Evolutionary conservation across 1,284 basidiomycete species (phyloP), one percentile per base, ranked within the genome.

Genomic region (Grifola frondosa): DNA sequence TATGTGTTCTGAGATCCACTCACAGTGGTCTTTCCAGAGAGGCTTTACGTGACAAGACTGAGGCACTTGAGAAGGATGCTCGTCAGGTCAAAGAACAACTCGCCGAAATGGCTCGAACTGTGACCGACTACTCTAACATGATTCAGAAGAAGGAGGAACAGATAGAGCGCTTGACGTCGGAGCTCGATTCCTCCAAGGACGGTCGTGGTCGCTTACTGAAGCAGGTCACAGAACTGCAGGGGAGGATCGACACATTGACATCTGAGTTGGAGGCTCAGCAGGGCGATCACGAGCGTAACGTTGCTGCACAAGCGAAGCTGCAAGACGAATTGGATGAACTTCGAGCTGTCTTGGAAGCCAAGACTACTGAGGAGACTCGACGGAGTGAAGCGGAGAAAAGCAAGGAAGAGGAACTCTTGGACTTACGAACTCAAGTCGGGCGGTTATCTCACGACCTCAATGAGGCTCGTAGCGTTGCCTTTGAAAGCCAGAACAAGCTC

Each of bases 311-410:
- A 26, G 66, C 70, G 31, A 86, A 84, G 53, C 67, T 96, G 12
- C 84, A 93, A 58, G 77, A 73, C 34, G 92, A 97, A 63, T 73
- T 97, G 11, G 95, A 97, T 58, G 90, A 91, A 53, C 73, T 96
- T 5, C 82, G 94, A 6, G 70, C 77, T 16, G 66, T 91, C 15
- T 81, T 97, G 72, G 84, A 86, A 40, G 87, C 89, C 5, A 96
- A 94, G 66, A 80, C 84, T 1, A 87, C 83, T 16, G 94, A 97
- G 61, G 93, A 94, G 58, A 85, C 80, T 24, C 85, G 87, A 44
- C 81, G 89, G 19, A 80, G 77, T 37, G 91, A 97, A 62, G 88
- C 83, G 2, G 91, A 93, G 64, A 87, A 86, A 63, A 89, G 88
- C 67, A 90, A 87, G 59, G 93, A 96, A 54, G 77, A 83, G 32